Percentiles rank a stretch among this genome's conserved stretches.
Evolutionary conservation across 1,284 basidiomycete species (phyloP).

Genomic region (Phlebopus sp.): DNA sequence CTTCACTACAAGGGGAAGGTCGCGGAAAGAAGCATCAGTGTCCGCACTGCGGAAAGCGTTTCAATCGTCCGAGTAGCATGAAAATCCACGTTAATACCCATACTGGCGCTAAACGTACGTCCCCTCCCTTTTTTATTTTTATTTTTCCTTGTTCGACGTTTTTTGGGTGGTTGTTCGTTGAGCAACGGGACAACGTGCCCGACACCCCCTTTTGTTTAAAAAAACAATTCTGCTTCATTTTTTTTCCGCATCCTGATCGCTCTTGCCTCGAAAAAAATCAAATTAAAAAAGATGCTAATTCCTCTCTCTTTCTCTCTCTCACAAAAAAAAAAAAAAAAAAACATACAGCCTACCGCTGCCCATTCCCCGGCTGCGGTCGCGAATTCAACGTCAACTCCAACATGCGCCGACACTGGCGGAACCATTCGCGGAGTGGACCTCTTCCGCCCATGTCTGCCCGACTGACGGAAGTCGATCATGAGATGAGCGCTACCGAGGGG

Average conservation of each 20-base stretch:
- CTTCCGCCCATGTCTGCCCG: conserved; percentile 9
- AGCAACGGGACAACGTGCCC: background rate
- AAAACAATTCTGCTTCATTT: background rate
- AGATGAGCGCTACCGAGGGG: no score
- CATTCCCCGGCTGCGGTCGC: conserved; percentile 68
- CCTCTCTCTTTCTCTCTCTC: no score
- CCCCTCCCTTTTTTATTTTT: conserved; percentile 8
- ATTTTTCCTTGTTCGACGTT: no score
- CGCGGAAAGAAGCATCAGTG: conserved; percentile 58
- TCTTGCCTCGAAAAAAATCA: no score
- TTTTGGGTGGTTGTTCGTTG: conserved; percentile 19
- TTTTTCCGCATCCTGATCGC: no score
- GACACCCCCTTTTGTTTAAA: background rate
- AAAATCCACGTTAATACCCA: conserved; percentile 75
- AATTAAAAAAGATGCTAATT: no score
- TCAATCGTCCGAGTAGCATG: conserved; percentile 76
- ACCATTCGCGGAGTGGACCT: conserved; percentile 43
- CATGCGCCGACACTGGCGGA: conserved; percentile 74
- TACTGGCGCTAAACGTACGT: conserved; percentile 73
- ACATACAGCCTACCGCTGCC: conserved; percentile 64
- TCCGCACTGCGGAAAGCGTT: conserved; percentile 63
- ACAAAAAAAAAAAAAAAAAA: conserved; percentile 1
- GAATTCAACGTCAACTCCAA: conserved; percentile 80
- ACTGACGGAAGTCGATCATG: no score
- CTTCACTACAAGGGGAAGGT: conserved; percentile 29